These are phyloP conservation scores for Colletotrichum tropicale DNA, from an alignment of 2,329 filamentous ascomycete genomes.

Conservation along the genomic window DNA sequence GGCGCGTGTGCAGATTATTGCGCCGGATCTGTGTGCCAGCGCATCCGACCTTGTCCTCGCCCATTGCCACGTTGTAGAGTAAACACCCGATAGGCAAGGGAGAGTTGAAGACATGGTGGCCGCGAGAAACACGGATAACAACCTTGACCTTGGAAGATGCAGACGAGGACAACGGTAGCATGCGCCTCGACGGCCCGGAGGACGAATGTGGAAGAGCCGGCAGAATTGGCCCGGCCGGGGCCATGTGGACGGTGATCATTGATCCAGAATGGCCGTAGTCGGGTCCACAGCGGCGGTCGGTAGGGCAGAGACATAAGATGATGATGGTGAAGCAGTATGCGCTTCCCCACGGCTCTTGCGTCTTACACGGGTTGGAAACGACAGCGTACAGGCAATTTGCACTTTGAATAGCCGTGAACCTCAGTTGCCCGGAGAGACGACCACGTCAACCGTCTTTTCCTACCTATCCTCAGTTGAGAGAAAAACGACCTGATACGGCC, in stretches of 20 bases:
- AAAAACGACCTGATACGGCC: not conserved
- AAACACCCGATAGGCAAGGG: not conserved
- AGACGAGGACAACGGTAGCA: not conserved
- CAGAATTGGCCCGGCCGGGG: not conserved
- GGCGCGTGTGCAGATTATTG: not conserved
- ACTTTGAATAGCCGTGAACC: not conserved
- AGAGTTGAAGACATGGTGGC: not conserved
- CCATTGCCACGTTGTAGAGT: not conserved
- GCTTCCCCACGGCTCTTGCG: not conserved
- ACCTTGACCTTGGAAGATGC: not conserved
- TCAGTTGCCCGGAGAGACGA: not conserved
- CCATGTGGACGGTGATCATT: not conserved
- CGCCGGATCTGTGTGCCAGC: constrained; percentile 9
- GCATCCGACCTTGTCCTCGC: not conserved
- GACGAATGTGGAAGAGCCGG: not conserved
- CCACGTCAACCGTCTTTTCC: not conserved
- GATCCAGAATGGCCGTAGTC: not conserved
- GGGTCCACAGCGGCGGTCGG: not conserved
- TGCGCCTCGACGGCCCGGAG: not conserved
- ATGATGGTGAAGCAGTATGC: not conserved
- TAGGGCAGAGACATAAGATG: not conserved
- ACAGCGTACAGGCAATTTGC: not conserved
- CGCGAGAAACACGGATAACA: not conserved
- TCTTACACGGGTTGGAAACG: not conserved
- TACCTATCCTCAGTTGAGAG: not conserved